A percentile compares a stretch with the other conserved stretches of the same genome.
phyloP scores from a whole-genome alignment of 345 rosid species.

The Gossypioides kirkii region DNA sequence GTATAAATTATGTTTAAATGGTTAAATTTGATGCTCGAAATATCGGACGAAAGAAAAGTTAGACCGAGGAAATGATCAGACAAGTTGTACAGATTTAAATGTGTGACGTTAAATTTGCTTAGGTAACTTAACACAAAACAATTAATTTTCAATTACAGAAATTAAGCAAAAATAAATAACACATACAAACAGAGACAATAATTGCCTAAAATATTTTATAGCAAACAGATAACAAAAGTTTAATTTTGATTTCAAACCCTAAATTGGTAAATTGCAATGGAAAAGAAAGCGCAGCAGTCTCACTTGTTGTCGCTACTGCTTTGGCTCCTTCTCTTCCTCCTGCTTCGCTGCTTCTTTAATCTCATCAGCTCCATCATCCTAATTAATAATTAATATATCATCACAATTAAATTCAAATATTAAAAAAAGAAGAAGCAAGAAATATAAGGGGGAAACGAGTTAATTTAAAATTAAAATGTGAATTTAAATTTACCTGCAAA shows the following conservation, averaged over 20 bases:
- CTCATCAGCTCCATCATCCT: constrained; percentile 88
- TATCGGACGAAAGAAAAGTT: not conserved
- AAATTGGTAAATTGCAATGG: not conserved
- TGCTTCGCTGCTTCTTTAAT: constrained; percentile 79
- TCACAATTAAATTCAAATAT: not conserved
- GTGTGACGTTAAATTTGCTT: no score
- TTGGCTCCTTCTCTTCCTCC: constrained; percentile 37
- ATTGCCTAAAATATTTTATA: not conserved
- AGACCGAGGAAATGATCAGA: not conserved
- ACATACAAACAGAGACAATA: not conserved
- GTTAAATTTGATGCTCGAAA: no score
- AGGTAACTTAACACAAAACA: not conserved
- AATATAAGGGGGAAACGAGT: not conserved
- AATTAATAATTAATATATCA: constrained; percentile 2
- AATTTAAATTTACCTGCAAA: constrained; percentile 53
- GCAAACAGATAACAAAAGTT: not conserved
- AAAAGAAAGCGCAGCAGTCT: not conserved
- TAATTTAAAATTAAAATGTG: not conserved
- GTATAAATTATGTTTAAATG: no score
- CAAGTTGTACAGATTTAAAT: no score
- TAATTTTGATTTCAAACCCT: not conserved
- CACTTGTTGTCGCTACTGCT: not conserved
- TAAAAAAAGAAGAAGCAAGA: not conserved
- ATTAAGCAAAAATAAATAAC: not conserved
- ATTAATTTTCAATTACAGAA: not conserved